Base-by-base conservation (phyloP, 2,329 filamentous ascomycete species). In the Calonectria montana region DNA sequence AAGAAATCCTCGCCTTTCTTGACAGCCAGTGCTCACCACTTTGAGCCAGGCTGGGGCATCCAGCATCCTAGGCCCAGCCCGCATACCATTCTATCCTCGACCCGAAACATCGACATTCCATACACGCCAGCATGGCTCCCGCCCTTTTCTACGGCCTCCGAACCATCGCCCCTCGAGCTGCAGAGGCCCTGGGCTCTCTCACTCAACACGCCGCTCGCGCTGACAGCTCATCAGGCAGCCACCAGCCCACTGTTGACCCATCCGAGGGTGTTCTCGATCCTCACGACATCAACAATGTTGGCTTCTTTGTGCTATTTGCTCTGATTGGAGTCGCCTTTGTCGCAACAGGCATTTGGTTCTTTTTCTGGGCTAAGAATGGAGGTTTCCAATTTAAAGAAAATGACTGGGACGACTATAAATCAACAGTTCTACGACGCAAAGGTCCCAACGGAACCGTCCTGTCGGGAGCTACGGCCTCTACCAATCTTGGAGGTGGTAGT, bases 401-500 rank as follows among this genome's bases (percentile, higher is more conserved):
- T 41, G 97, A 99, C 84, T 99, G 97, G 96, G 96, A 98, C 7
- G 97, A 99, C 80, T 99, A 99, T 90, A 98, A 98, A 83, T 93
- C 94, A 1, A 98, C 96, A 0, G 97, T 99, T 2, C 85, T 99
- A 55, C 91, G 97, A 48, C 93, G 96, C 65, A 95, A 93, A 80
- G 96, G 95, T 0, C 95, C 96, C 6, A 96, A 98, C 84, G 96
- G 96, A 47, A 96, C 93, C 53, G 92, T 96, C 1, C 87, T 98
- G 5, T 94, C 91, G 67, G 94, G 94, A 67, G 96, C 94, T 0
- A 98, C 95, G 1, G 91, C 91, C 78, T 93, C 91, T 78, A 98
- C 96, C 1, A 89, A 93, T 74, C 89, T 98, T 0, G 96, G 96
- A n/a, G 95, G 95, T 61, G 95, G 95, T 53, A 96, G 94, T 83